Evolutionary conservation across 805 yeast genomes (phyloP), one percentile per base, ranked within the genome.

Genomic region (Wickerhamomyces chaumierensis): DNA sequence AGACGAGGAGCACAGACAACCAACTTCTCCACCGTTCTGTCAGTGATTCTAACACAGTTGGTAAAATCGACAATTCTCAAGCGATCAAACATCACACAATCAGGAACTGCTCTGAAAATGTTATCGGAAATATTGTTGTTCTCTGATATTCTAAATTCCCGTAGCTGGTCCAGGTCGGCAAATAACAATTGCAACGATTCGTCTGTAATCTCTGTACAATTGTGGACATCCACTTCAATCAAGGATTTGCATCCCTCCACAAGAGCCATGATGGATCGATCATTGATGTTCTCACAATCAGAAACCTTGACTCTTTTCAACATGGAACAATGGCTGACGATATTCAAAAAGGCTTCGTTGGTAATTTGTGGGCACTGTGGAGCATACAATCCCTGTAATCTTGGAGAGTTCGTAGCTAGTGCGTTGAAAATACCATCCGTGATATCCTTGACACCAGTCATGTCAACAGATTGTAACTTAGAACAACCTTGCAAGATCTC

Each of bases 171-270:
- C 35, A 87, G 66, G 20, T 72, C 74, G 15, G 66, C 55, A 47
- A 87, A 77, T 6, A 83, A 62, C 11, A 58, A 58, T 39, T 69
- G 63, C 36, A 87, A 65, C 34, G 82, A 66, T n/a, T 53, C 55
- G 55, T 86, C 83, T 13, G 82, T 72, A 29, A 88, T 74, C 44
- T 72, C 67, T n/a, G 79, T 73, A 59, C 95, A 82, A 34, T 78
- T 79, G 47, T 86, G 88, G 36, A 90, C 67, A 60, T 90, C 97
- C 38, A 92, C 80, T 59, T 90, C 98, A 15, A 88, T 94, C 36
- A 90, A 65, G 40, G 78, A 68, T 33, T 81, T 80, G 57, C 96
- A 90, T 53, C 71, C 71, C n/a, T 65, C 63, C 39, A 81, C 78
- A 58, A 87, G 65, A 18, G 69, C 67, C 32, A 64, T 51, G 5